Base-by-base conservation (phyloP, 225 moss, liverwort and hornwort genomes). In the Straminergon stramineum region DNA sequence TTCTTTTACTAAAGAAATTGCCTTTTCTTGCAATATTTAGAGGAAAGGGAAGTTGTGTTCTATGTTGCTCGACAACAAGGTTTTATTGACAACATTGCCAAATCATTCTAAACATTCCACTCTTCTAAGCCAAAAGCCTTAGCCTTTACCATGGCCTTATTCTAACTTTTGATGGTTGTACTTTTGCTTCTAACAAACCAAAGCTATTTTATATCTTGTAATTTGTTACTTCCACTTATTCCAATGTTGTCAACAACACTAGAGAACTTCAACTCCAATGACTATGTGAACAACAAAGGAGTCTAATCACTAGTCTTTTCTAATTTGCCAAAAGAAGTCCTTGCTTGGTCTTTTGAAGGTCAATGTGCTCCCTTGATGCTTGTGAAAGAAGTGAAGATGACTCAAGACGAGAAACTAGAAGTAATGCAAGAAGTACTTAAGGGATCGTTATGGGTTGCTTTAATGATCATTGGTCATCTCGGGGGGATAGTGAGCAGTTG, bases 341-440 rank as follows among this genome's bases (percentile, higher is more conserved):
- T 74, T 86, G 81, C 66, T 62, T 62, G 69, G 31, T 75, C 91
- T 86, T 75, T 91, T 79, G 91, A 87, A 79, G 79, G 79, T 48
- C 83, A 91, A 89, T 76, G 69, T 78, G 77, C 88, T 91, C 39
- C 91, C 66, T 61, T 81, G 31, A 37, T 91, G 66, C 57, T 91
- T 74, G 79, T 87, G 57, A 91, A 91, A 87, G 89, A 91, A 79
- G 87, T 92, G 86, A 93, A 89, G 84, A 90, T 91, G 93, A 89
- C 89, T 23, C 89, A 69, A 83, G 91, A 92, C 52, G 93, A 92
- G 78, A 93, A 93, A 85, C 39, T 90, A 70, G 87, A 93, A 90
- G 91, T 93, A 61, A 89, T 94, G 91, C 91, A 92, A 89, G 91
- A 93, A 89, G 91, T 93, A 51, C 89, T 94, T 27, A 90, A 94